Conservation (phyloP, 192 early-diverging fungal species). For the Entomortierella beljakovae region DNA sequence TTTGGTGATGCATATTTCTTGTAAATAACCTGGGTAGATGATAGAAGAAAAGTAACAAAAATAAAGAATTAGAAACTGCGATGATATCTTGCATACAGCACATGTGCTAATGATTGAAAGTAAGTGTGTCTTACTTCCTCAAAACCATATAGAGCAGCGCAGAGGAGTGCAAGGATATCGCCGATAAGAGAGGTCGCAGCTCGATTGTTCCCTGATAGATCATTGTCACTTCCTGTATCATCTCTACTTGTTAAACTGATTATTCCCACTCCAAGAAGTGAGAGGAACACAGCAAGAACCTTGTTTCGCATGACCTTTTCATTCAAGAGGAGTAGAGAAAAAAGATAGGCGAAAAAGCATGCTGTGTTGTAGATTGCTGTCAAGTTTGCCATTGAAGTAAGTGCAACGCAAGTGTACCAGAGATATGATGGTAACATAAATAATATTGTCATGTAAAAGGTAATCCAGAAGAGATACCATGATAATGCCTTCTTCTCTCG, state of each 20-base stretch:
- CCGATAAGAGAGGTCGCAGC: constrained; percentile 56
- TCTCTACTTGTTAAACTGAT: constrained; percentile 64
- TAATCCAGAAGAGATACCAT: constrained; percentile 39
- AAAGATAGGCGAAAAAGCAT: constrained; percentile 87
- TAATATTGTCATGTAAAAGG: constrained; percentile 60
- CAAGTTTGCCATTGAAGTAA: constrained; percentile 81
- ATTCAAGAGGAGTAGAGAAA: constrained; percentile 76
- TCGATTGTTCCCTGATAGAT: constrained; percentile 6
- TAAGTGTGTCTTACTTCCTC: constrained; percentile 61
- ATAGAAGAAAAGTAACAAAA: constrained; percentile 4
- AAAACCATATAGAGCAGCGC: constrained; percentile 79
- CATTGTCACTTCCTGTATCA: not conserved
- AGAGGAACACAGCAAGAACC: constrained; percentile 70
- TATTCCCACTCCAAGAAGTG: constrained; percentile 75
- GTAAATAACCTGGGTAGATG: constrained; percentile 72
- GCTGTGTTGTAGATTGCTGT: constrained; percentile 87
- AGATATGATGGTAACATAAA: constrained; percentile 78
- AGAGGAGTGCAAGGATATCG: constrained; percentile 69
- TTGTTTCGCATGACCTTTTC: constrained; percentile 73
- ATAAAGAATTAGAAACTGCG: not conserved
- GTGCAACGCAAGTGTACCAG: constrained; percentile 82
- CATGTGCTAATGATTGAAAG: not conserved
- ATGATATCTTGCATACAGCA: not conserved
- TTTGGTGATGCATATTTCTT: constrained; percentile 79
- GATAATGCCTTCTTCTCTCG: constrained; percentile 11